Conservation (phyloP, 176 grass and related monocot genomes). For the Echinochloa phyllopogon region DNA sequence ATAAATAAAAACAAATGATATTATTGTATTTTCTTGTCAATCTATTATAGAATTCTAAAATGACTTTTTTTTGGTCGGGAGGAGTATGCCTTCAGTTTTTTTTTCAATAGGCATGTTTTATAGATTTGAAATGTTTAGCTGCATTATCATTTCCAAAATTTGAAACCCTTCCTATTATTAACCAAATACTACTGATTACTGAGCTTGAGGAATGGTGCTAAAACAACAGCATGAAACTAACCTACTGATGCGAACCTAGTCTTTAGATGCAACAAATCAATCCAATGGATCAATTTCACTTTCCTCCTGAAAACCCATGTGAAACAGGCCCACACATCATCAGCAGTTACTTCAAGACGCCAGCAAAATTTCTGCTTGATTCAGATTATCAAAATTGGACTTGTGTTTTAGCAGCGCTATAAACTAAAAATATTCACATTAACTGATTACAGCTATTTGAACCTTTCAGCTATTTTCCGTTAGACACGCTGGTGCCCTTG, state of each 20-base stretch:
- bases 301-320: background rate
- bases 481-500: conserved; percentile 31
- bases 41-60: too few species aligned
- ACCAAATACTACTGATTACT: too few species aligned
- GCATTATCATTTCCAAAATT: background rate
- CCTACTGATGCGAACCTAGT: background rate
- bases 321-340: background rate
- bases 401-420: conserved; percentile 5
- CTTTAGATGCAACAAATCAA: background rate
- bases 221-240: too few species aligned
- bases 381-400: conserved; percentile 46
- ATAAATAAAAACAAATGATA: too few species aligned
- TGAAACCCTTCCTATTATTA: too few species aligned
- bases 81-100: too few species aligned
- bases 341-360: background rate
- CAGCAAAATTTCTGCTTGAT: background rate
- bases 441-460: background rate
- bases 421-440: conserved; percentile 40
- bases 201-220: too few species aligned
- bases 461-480: conserved; percentile 44
- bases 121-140: background rate
- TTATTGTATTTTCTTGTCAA: too few species aligned
- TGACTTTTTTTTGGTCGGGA: too few species aligned
- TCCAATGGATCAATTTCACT: background rate
- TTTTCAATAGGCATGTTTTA: background rate